Evolutionary conservation across 2,329 filamentous ascomycete genomes (phyloP), one percentile per base, ranked within the genome.

Genomic region (Fusarium pininemorale): DNA sequence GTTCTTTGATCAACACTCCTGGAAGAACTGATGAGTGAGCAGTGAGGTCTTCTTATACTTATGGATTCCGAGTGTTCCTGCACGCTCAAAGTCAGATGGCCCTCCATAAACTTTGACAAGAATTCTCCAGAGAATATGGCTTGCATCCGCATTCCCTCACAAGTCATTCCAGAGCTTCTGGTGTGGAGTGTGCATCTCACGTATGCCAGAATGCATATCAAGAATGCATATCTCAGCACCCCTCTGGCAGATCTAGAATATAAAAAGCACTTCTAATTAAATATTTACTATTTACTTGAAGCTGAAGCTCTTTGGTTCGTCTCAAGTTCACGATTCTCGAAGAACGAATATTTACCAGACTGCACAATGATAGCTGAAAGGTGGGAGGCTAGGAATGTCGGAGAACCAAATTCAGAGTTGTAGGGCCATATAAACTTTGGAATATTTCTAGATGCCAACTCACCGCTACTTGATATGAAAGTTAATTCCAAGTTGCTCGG

Each of bases 91-190:
- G 71, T 65, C 71, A 72, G 45, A 59, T 50, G 60, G 57, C 50
- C 58, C 71, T 45, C 71, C 70, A 72, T 60, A 74, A 69, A 48
- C 62, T 74, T 74, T 62, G 59, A 11, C 42, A 74, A 74, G 71
- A 74, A 74, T 74, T 72, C 71, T 72, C 47, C 54, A 72, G 47
- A 66, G 58, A 61, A 72, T 55, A 74, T 74, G 71, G 71, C 71
- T 74, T 74, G 71, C 71, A 63, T 72, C 66, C 63, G 67, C 71
- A 74, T 74, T 74, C 71, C 71, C 71, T 74, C 30, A 69, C 47
- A 41, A 60, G 45, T 60, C 71, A 74, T 74, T 74, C 71, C 71
- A 72, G 58, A 42, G 67, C 54, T 68, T 42, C 60, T 61, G 67
- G 66, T 64, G 68, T 74, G 71, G 71, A 73, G 67, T 71, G 58